Percentiles rank a stretch among this genome's conserved stretches.
Conservation (phyloP, 768 basidiomycete genomes). For the Mycena amicta region DNA sequence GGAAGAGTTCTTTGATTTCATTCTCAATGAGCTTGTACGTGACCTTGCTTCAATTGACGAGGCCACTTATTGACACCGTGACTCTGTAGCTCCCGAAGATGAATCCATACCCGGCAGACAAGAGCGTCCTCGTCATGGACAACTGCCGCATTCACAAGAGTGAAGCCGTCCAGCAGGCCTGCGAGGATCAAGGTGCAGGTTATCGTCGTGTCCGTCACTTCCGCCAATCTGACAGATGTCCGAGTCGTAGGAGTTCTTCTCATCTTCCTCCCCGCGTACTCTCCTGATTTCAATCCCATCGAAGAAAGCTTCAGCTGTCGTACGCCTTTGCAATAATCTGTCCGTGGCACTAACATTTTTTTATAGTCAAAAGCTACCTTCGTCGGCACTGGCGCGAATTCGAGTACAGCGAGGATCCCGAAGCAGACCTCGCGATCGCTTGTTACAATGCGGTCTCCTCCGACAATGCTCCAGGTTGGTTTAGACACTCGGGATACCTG, state of each 20-base stretch:
- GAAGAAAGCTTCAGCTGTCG: slow-evolving; percentile 37
- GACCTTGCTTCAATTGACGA: neutral
- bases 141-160: slow-evolving; percentile 43
- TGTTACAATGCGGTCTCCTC: slow-evolving; percentile 1
- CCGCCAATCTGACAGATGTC: no score
- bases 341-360: slow-evolving; percentile 1
- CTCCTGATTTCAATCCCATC: slow-evolving; percentile 39
- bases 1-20: slow-evolving; percentile 38
- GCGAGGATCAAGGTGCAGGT: slow-evolving; percentile 28
- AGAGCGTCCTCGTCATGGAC: slow-evolving; percentile 38
- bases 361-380: slow-evolving; percentile 30
- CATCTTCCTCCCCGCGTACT: slow-evolving; percentile 38
- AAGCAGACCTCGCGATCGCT: slow-evolving; percentile 8
- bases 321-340: slow-evolving; percentile 9
- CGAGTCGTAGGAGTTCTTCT: slow-evolving; percentile 23
- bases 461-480: neutral
- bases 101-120: slow-evolving; percentile 33
- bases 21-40: slow-evolving; percentile 38
- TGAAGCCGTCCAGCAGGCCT: slow-evolving; percentile 29
- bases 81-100: slow-evolving; percentile 32
- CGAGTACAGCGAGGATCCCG: slow-evolving; percentile 12
- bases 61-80: neutral
- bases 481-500: neutral
- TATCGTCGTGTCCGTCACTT: no score
- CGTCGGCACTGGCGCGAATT: slow-evolving; percentile 22